Evolutionary conservation across 2,329 filamentous ascomycete genomes (phyloP), one percentile per base, ranked within the genome.

Genomic region (Aspergillus ochraceoroseus): DNA sequence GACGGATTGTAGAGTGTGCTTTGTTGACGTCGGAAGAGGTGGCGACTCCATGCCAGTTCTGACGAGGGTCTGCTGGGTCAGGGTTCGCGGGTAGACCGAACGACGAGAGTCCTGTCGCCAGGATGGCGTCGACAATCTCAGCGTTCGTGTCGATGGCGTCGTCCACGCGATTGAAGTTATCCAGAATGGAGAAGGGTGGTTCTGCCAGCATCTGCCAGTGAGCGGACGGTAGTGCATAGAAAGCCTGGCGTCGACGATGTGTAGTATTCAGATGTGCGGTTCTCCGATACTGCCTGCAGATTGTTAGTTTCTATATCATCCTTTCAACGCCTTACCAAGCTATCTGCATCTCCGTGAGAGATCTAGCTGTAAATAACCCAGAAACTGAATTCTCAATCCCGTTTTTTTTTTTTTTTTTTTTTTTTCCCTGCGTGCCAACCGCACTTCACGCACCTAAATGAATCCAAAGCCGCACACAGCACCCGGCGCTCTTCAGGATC

Each of bases 131-230:
- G 7, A 89, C 85, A 5, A 98, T 76, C 38, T 85, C 78, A 5
- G 89, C 87, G 57, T 98, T 98, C 44, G 74, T 70, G 53, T 95
- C 89, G 48, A 98, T 95, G 30, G 90, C 87, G 41, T 84, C 79
- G 58, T 98, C 94, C 8, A 94, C 78, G 33, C 76, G 76, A 51
- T 83, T 77, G 23, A 98, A 77, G 0, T 81, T 87, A 23, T 88
- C 79, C 5, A 94, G 75, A 38, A 92, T 80, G 43, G 80, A 85
- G 70, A 96, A 94, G 0, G 89, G 90, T 0, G 85, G 81, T 3
- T 76, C 76, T 0, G 87, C 82, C 1, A 98, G 77, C 58, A 94
- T 75, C 56, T 85, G 77, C 81, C 87, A 92, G 62, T 98, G 89
- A 1, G 76, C 71, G 43, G 83, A 80, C 1, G 90, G 87, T 4